Evolutionary conservation across 2,329 filamentous ascomycete genomes (phyloP).

Genomic region (Eutypella sp.): DNA sequence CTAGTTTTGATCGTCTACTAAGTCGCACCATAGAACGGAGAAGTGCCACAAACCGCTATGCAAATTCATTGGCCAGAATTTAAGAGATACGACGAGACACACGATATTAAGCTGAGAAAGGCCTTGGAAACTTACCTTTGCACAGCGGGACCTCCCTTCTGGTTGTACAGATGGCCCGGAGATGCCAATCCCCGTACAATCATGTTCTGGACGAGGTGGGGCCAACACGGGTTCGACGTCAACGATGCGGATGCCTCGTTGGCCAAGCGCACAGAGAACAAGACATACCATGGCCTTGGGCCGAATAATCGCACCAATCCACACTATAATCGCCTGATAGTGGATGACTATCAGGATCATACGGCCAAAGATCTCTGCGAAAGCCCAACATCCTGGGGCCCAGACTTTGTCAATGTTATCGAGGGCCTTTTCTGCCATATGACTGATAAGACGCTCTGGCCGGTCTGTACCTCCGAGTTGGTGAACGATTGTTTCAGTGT

Average conservation of each 20-base stretch:
- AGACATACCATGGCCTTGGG: not conserved
- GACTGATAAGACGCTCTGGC: slow-evolving; percentile 19
- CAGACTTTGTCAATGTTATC: slow-evolving; percentile 18
- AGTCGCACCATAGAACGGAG: slow-evolving; percentile 7
- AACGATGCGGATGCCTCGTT: too few species aligned
- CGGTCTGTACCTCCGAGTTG: slow-evolving; percentile 10
- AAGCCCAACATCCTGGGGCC: slow-evolving; percentile 16
- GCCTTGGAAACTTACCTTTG: slow-evolving; percentile 13
- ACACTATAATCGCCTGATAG: slow-evolving; percentile 12
- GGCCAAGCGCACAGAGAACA: not conserved
- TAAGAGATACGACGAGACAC: slow-evolving; percentile 4
- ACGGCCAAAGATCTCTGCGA: slow-evolving; percentile 16
- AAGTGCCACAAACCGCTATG: slow-evolving; percentile 23
- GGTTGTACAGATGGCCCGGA: slow-evolving; percentile 13
- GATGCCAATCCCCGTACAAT: slow-evolving; percentile 12
- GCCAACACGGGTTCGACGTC: too few species aligned
- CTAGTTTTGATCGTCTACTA: not conserved
- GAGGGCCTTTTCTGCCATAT: slow-evolving; percentile 24
- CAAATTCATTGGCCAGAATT: slow-evolving; percentile 28
- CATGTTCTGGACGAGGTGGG: slow-evolving; percentile 8
- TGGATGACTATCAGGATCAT: slow-evolving; percentile 14
- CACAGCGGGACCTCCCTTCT: slow-evolving; percentile 12
- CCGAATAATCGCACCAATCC: too few species aligned
- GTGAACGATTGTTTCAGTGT: slow-evolving; percentile 17
- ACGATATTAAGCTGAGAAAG: slow-evolving; percentile 4